Percentiles rank a stretch among this genome's conserved stretches.
These are phyloP conservation scores for Glycyrrhiza uralensis DNA, from an alignment of 306 rosid genomes.

Conservation along the genomic window DNA sequence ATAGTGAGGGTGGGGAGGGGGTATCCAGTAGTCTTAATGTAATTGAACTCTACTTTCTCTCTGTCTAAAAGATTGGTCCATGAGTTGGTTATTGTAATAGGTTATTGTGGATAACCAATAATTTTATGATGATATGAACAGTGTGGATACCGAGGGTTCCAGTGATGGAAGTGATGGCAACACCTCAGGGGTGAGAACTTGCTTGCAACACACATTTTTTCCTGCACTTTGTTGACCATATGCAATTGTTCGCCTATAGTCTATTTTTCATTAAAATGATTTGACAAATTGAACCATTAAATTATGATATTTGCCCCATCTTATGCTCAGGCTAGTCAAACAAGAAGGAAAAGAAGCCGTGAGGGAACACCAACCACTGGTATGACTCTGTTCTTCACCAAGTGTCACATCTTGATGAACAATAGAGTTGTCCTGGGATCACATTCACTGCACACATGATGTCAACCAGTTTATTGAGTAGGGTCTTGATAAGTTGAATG, in stretches of 20 bases:
- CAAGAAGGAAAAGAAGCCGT: slow-evolving; percentile 72
- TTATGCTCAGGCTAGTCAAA: slow-evolving; percentile 66
- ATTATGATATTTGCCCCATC: slow-evolving; percentile 27
- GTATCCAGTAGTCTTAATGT: not conserved
- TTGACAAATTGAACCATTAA: slow-evolving; percentile 20
- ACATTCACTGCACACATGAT: slow-evolving; percentile 14
- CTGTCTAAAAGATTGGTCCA: not conserved
- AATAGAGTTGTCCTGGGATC: slow-evolving; percentile 32
- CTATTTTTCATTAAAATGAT: slow-evolving; percentile 5
- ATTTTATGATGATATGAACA: slow-evolving; percentile 36
- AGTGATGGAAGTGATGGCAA: slow-evolving; percentile 80
- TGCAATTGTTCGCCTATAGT: slow-evolving; percentile 19
- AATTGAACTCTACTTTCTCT: not conserved
- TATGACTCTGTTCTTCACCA: slow-evolving; percentile 52
- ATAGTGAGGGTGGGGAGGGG: not conserved
- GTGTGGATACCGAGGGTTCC: slow-evolving; percentile 64
- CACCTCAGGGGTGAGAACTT: slow-evolving; percentile 63
- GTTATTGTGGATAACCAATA: slow-evolving; percentile 32
- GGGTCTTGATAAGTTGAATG: slow-evolving; percentile 16
- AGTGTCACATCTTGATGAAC: slow-evolving; percentile 38
- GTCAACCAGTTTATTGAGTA: slow-evolving; percentile 24
- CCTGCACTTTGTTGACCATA: slow-evolving; percentile 5
- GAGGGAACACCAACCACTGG: slow-evolving; percentile 78
- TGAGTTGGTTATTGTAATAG: not conserved
- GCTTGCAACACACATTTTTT: not conserved